Conservation (phyloP, 2,329 filamentous ascomycete genomes). For the Macrophomina pseudophaseolina region DNA sequence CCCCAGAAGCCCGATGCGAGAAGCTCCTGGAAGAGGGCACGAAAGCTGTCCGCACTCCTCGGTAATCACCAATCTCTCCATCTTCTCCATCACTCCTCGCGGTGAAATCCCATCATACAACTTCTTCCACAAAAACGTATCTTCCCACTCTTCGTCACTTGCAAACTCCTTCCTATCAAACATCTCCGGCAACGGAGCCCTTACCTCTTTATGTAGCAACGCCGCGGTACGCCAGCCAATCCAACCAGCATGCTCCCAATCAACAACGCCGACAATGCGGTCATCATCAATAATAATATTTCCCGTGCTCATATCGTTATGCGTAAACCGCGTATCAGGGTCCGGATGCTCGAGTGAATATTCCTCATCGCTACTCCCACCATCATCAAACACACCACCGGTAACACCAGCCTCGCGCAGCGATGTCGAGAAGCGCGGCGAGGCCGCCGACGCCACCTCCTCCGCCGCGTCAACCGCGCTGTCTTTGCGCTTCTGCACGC, state of each 20-base stretch:
- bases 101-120: conserved; percentile 5
- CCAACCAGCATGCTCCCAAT: conserved; percentile 31
- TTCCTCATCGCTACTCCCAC: neutral
- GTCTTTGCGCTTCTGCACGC: neutral
- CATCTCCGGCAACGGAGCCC: conserved; percentile 19
- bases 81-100: neutral
- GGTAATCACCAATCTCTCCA: too few relatives aligned
- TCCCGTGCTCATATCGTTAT: conserved; percentile 29
- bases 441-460: neutral
- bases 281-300: conserved; percentile 29
- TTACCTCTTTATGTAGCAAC: conserved; percentile 25
- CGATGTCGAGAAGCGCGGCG: neutral
- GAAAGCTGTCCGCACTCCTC: too few relatives aligned
- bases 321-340: conserved; percentile 28
- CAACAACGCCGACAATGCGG: conserved; percentile 28
- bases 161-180: neutral
- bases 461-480: neutral
- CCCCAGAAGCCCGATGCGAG: too few relatives aligned
- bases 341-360: neutral
- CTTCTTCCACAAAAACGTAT: conserved; percentile 5
- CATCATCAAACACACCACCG: neutral
- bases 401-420: neutral
- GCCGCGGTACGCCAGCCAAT: conserved; percentile 29
- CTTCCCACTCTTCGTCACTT: conserved; percentile 8
- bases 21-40: too few relatives aligned